These are phyloP conservation scores for Physcomitrellopsis africana DNA, from an alignment of 225 moss, liverwort and hornwort genomes.

Conservation along the genomic window DNA sequence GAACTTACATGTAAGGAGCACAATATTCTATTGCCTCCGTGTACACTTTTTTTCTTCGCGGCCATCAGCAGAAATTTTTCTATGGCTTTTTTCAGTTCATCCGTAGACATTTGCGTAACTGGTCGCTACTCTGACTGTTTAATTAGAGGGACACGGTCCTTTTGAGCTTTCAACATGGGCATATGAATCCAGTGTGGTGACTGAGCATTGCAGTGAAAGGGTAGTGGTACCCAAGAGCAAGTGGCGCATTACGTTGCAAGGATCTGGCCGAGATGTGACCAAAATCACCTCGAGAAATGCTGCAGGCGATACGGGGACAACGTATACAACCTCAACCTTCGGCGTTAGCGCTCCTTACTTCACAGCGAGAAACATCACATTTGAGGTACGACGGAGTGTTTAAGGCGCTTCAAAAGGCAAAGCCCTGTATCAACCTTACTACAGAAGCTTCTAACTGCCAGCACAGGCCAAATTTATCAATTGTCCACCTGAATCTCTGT, in stretches of 20 bases:
- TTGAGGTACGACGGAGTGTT: constrained; percentile 35
- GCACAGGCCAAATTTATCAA: no score
- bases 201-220: constrained; percentile 38
- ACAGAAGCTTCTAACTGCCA: background rate
- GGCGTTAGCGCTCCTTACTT: constrained; percentile 51
- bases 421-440: no score
- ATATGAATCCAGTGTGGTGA: background rate
- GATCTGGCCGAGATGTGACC: constrained; percentile 54
- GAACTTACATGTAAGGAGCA: constrained; percentile 53
- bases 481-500: no score
- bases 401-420: background rate
- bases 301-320: constrained; percentile 47
- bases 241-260: constrained; percentile 49
- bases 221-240: constrained; percentile 41
- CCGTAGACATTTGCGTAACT: no score
- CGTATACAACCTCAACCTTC: constrained; percentile 54
- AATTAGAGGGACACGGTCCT: no score
- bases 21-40: background rate
- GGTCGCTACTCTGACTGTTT: no score
- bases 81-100: background rate
- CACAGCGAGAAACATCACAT: constrained; percentile 54
- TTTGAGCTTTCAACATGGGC: no score
- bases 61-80: background rate
- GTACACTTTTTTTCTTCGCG: background rate
- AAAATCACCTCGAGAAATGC: constrained; percentile 42